These are phyloP conservation scores for Lagenaria siceraria DNA, from an alignment of 306 rosid species.

Conservation along the genomic window DNA sequence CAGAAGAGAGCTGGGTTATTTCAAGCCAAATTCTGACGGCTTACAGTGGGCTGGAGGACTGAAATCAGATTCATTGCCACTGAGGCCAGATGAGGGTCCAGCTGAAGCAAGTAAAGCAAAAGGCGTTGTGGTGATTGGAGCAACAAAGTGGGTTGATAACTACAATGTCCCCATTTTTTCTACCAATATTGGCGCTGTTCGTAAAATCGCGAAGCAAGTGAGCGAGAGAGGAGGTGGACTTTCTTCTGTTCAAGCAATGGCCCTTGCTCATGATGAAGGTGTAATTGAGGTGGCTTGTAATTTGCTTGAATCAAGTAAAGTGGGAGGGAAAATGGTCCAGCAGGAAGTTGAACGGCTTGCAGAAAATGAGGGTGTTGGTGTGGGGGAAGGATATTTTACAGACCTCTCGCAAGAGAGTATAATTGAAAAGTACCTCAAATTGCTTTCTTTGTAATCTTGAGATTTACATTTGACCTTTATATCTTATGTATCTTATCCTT, in stretches of 20 bases:
- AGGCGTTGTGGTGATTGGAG: constrained; percentile 59
- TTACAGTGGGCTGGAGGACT: constrained; percentile 57
- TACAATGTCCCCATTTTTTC: constrained; percentile 64
- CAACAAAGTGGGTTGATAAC: constrained; percentile 57
- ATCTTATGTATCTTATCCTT: not conserved
- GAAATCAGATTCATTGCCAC: constrained; percentile 25
- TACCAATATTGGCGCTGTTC: constrained; percentile 31
- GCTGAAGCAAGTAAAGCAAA: constrained; percentile 28
- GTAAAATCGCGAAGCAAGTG: constrained; percentile 32
- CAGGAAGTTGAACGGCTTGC: constrained; percentile 52
- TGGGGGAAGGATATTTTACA: constrained; percentile 68
- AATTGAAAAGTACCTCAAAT: constrained; percentile 34
- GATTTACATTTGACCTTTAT: not conserved
- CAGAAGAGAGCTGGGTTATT: constrained; percentile 69
- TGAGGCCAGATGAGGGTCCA: constrained; percentile 69
- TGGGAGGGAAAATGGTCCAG: constrained; percentile 38
- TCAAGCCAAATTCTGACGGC: constrained; percentile 58
- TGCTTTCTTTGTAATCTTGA: constrained; percentile 4
- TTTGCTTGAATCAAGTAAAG: constrained; percentile 47
- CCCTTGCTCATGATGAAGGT: constrained; percentile 32
- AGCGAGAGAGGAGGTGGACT: constrained; percentile 47
- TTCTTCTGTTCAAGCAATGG: constrained; percentile 82
- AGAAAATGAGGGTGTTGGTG: constrained; percentile 45
- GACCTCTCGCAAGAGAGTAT: constrained; percentile 60
- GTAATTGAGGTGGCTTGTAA: constrained; percentile 46